Percentiles rank a stretch among this genome's conserved stretches.
Evolutionary conservation across 116 monocot genomes (phyloP).

Genomic region (Posidonia oceanica): DNA sequence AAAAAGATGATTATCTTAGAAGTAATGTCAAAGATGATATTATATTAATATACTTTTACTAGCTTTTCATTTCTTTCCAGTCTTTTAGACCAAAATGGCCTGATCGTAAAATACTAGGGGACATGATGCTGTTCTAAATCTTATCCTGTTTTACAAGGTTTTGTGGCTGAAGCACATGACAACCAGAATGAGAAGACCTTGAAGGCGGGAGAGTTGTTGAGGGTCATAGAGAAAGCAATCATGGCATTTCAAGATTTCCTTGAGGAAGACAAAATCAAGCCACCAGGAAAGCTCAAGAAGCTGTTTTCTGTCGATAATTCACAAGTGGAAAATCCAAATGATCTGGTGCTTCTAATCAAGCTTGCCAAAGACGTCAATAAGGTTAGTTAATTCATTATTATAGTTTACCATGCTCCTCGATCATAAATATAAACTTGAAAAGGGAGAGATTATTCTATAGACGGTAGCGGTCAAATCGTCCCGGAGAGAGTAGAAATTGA

Average conservation of each 20-base stretch:
- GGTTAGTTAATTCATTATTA: slow-evolving; percentile 3
- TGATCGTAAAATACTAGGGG: no score
- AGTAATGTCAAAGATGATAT: no score
- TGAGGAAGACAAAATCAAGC: slow-evolving; percentile 3
- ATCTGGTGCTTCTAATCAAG: slow-evolving; percentile 6
- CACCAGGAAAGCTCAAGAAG: not conserved
- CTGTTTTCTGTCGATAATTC: not conserved
- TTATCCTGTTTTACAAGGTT: slow-evolving; percentile 1
- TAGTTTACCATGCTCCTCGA: not conserved
- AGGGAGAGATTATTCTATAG: no score
- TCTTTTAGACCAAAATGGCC: no score
- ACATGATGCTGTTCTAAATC: no score
- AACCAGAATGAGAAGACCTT: not conserved
- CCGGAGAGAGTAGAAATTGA: no score
- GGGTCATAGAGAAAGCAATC: slow-evolving; percentile 15
- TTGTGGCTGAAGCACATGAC: not conserved
- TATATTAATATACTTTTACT: no score
- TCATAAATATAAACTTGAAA: no score
- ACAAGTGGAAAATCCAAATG: slow-evolving; percentile 21
- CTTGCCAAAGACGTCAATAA: slow-evolving; percentile 11
- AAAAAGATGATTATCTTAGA: no score
- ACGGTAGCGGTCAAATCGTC: no score
- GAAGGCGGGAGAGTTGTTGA: slow-evolving; percentile 2
- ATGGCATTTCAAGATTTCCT: slow-evolving; percentile 17
- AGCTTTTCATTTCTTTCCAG: no score